Conservation (phyloP, 257 asterid genomes). For the Sherardia arvensis region DNA sequence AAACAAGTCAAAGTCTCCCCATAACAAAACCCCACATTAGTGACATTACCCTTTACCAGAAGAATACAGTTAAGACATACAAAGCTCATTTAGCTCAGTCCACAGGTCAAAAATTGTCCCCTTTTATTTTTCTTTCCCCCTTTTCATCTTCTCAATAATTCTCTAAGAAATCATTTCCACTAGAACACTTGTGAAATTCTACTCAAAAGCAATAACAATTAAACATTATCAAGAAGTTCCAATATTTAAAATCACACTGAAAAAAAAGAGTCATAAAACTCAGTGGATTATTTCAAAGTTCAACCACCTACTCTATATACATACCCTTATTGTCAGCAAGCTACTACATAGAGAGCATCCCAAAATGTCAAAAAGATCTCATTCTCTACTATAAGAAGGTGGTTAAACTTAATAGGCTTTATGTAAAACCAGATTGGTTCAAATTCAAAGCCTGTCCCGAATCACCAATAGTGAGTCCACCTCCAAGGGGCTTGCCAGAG, state of each 20-base stretch:
- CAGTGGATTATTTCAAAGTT: neutral
- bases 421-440: neutral
- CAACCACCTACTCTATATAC: neutral
- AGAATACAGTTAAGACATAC: neutral
- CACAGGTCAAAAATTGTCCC: no score
- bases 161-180: neutral
- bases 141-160: no score
- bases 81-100: neutral
- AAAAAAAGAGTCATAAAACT: neutral
- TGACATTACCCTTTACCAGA: neutral
- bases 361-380: neutral
- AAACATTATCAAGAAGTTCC: no score
- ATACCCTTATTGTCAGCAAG: neutral
- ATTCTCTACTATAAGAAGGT: neutral
- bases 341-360: neutral
- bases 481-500: neutral
- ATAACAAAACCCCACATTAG: neutral
- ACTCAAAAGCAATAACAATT: neutral
- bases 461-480: neutral
- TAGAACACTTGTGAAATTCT: no score
- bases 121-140: no score
- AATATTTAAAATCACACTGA: neutral
- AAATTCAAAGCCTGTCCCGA: neutral
- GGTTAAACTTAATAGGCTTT: neutral
- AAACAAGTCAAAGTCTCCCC: neutral